A percentile compares a stretch with the other conserved stretches of the same genome.
Evolutionary conservation across 1,139 yeast species (phyloP).

Genomic region (Arxiozyma slooffiae): DNA sequence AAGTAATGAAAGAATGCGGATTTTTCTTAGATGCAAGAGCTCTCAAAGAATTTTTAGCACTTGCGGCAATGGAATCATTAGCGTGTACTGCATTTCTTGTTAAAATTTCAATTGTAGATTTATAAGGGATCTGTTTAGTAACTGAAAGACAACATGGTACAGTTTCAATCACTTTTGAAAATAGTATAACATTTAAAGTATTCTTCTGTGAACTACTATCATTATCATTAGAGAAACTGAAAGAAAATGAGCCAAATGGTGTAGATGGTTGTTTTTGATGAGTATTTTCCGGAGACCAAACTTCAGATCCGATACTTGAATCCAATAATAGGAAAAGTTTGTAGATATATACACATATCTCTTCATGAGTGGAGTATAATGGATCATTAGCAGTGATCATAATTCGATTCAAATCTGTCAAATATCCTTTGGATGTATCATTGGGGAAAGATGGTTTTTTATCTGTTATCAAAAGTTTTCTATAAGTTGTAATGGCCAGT

Average conservation of each 20-base stretch:
- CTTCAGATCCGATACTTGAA: conserved; percentile 44
- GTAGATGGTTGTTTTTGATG: conserved; percentile 28
- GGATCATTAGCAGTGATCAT: conserved; percentile 26
- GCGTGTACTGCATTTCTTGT: conserved; percentile 69
- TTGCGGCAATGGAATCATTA: conserved; percentile 49
- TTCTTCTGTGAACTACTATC: conserved; percentile 18
- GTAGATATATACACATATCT: conserved; percentile 57
- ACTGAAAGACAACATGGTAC: conserved; percentile 58
- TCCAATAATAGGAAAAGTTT: conserved; percentile 53
- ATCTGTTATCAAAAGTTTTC: conserved; percentile 56
- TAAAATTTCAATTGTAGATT: conserved; percentile 60
- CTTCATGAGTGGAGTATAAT: conserved; percentile 57
- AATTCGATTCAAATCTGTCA: conserved; percentile 24
- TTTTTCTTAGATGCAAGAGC: conserved; percentile 58
- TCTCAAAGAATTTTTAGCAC: conserved; percentile 56
- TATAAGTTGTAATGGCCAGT: conserved; percentile 61
- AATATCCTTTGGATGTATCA: conserved; percentile 40
- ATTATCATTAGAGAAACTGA: conserved; percentile 38
- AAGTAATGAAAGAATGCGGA: conserved; percentile 61
- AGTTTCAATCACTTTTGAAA: conserved; percentile 59
- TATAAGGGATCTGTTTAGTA: conserved; percentile 43
- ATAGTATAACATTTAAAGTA: conserved; percentile 41
- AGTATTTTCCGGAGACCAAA: conserved; percentile 29
- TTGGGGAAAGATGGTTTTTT: conserved; percentile 71
- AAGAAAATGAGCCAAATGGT: conserved; percentile 35